Evolutionary conservation across 2,329 filamentous ascomycete genomes (phyloP), one percentile per base, ranked within the genome.

Genomic region (Botrytis squamosa): DNA sequence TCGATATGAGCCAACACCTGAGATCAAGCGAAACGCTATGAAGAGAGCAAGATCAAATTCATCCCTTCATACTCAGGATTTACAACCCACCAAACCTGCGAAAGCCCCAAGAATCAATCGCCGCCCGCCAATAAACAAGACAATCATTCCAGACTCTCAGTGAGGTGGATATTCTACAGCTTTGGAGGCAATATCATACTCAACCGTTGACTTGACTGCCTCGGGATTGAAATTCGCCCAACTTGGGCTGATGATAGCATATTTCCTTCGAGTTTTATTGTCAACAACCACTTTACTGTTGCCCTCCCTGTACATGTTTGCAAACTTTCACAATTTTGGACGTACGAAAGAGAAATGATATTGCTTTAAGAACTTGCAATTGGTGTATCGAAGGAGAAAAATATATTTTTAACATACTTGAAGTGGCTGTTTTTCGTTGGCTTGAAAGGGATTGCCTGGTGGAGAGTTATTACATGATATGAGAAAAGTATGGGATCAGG

Each of bases 131-230:
- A 42, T n/a, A 29, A 70, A 40, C 22, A 59, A 60, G 38, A 62
- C 70, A 3, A 52, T 69, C 18, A 74, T 76, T 70, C 71, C 71
- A 18, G 69, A 75, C 29, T 76, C 74, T 9, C 72, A 76, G 16
- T 72, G 22, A 68, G n/a, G 22, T 29, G 5, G 29, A 46, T 3
- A 14, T 12, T 18, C 5, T n/a, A 44, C 16, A 4, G n/a, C 9
- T 14, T 20, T 22, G 29, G 40, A n/a, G 7, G 18, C 16, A 55
- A 29, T 49, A 25, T 4, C 10, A 22, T 10, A 33, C 14, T 25
- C 22, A 40, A n/a, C n/a, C 16, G 10, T 4, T 63, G 25, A 10
- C 38, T n/a, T 63, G 12, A 18, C n/a, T 18, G n/a, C 65, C 2
- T 55, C 36, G 36, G 12, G 29, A n/a, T 55, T 4, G 4, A 4